Evolutionary conservation across 345 rosid genomes (phyloP), one percentile per base, ranked within the genome.

Genomic region (Pistacia integerrima): DNA sequence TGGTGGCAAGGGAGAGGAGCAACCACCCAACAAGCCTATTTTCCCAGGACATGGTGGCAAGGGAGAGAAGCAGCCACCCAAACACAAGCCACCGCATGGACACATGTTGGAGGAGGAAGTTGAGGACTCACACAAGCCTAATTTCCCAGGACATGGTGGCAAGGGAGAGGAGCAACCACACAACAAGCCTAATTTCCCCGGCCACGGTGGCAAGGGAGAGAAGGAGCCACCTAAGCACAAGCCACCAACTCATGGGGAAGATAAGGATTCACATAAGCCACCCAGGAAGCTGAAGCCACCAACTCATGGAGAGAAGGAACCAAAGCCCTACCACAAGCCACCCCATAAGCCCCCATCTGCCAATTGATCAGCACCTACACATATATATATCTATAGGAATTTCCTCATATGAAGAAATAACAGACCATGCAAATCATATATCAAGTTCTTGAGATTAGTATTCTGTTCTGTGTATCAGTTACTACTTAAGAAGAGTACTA

Each of bases 141-240:
- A 38, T 38, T 64, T 64, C 4, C 28, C 69, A 8, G 56, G 52
- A 46, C 55, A 67, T 2, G 38, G 49, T 5, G 64, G 64, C 17
- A 61, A 61, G 38, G 64, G 64, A 28, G 64, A 61, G 41, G 4
- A 38, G 41, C 41, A 38, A 38, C 41, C 41, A 38, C 41, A 7
- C 41, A 38, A 38, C 5, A 6, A 38, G 0, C 41, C 41, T 38
- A 38, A 41, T 41, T 41, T 41, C 46, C 46, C 46, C 0, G 9
- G 46, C 1, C 46, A 41, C 8, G 9, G 46, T 41, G 16, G 57
- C 38, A 48, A 51, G 54, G 66, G 75, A 8, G 62, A 81, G 63
- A 78, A 81, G 74, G 78, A 78, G 14, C 81, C 84, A 44, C 79
- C 73, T 0, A 22, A 79, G 17, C 76, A 75, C 52, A 76, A 71